Evolutionary conservation across 2,329 filamentous ascomycete genomes (phyloP).

Genomic region (Lachnellula cervina): DNA sequence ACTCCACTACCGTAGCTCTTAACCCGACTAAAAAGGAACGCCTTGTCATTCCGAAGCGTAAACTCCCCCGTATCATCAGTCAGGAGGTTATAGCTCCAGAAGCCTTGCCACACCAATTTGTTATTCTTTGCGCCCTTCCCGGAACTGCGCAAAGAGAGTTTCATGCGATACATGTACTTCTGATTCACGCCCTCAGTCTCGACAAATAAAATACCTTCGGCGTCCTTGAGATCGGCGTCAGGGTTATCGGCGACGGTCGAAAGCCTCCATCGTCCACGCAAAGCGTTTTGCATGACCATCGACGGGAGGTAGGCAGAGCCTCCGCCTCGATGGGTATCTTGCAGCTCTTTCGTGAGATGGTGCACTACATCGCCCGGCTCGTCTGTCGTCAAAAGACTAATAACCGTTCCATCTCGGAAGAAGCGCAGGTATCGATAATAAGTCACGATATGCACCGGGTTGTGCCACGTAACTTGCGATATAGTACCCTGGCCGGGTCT

Average conservation of each 20-base stretch:
- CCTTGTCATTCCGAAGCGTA: constrained; percentile 55
- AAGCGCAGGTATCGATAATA: constrained; percentile 97
- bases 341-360: constrained; percentile 67
- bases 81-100: constrained; percentile 83
- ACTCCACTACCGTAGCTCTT: constrained; percentile 53
- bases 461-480: constrained; percentile 69
- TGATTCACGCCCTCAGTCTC: constrained; percentile 78
- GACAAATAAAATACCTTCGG: constrained; percentile 67
- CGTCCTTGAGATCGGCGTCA: constrained; percentile 35
- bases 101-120: constrained; percentile 82
- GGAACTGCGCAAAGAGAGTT: constrained; percentile 64
- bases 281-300: constrained; percentile 62
- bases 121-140: constrained; percentile 69
- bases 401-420: constrained; percentile 80
- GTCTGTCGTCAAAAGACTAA: constrained; percentile 73
- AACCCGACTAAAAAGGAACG: constrained; percentile 64
- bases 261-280: constrained; percentile 61
- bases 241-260: constrained; percentile 30
- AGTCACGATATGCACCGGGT: constrained; percentile 89
- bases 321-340: constrained; percentile 37
- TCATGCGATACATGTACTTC: constrained; percentile 83
- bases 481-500: constrained; percentile 71
- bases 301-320: constrained; percentile 38
- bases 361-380: constrained; percentile 88
- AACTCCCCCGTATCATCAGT: constrained; percentile 92